phyloP scores from a whole-genome alignment of 441 rosid species.

The Sinapis alba region DNA sequence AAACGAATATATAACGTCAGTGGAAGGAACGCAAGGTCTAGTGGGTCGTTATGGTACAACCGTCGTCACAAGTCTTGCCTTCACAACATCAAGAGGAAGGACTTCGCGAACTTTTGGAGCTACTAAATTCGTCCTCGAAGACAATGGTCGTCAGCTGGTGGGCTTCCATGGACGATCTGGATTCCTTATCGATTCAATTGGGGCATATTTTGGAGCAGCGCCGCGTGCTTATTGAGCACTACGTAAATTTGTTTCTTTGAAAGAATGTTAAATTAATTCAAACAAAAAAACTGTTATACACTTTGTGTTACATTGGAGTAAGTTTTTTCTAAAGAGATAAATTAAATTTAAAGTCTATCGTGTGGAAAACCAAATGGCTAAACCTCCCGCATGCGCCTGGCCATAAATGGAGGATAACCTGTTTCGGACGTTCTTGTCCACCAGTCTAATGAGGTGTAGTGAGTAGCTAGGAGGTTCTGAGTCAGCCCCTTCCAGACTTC shows the following conservation, averaged over 20 bases:
- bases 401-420: too few relatives aligned
- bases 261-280: neutral
- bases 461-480: too few relatives aligned
- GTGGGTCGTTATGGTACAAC: neutral
- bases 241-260: neutral
- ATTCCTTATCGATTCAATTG: neutral
- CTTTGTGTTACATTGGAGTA: too few relatives aligned
- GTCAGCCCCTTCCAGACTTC: too few relatives aligned
- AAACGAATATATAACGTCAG: neutral
- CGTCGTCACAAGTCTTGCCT: constrained; percentile 15
- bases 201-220: neutral
- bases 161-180: constrained; percentile 22
- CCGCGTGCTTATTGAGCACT: neutral
- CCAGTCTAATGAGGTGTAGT: too few relatives aligned
- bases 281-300: too few relatives aligned
- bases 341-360: too few relatives aligned
- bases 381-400: too few relatives aligned
- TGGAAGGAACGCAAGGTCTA: constrained; percentile 15
- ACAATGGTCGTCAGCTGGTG: constrained; percentile 10
- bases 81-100: constrained; percentile 9
- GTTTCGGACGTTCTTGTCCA: too few relatives aligned
- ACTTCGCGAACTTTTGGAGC: constrained; percentile 21
- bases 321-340: too few relatives aligned
- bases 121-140: constrained; percentile 12
- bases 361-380: too few relatives aligned